These are phyloP conservation scores for Podila clonocystis DNA, from an alignment of 192 early-diverging fungal genomes.

Conservation along the genomic window DNA sequence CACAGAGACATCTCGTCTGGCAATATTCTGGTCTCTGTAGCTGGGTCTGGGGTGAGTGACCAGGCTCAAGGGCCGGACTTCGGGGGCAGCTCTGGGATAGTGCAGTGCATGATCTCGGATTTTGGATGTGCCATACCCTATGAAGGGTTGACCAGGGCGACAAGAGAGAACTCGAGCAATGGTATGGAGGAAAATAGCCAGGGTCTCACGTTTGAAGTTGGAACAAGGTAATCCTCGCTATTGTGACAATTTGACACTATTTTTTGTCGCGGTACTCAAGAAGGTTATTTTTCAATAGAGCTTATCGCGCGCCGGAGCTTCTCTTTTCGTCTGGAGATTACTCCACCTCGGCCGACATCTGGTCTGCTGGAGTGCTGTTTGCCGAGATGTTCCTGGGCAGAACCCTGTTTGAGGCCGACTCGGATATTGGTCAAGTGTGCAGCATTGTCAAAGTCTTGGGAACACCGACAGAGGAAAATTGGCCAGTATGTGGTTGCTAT, in stretches of 20 bases:
- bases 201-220: conserved; percentile 46
- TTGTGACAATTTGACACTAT: too few species aligned
- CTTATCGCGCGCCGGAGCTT: conserved; percentile 61
- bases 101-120: conserved; percentile 45
- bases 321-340: conserved; percentile 54
- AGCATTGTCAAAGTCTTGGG: conserved; percentile 56
- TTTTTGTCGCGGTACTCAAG: background rate
- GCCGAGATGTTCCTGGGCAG: conserved; percentile 54
- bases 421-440: conserved; percentile 59
- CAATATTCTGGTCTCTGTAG: conserved; percentile 32
- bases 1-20: conserved; percentile 40
- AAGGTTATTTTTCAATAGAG: too few species aligned
- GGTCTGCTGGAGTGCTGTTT: conserved; percentile 60
- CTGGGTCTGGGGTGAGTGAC: background rate
- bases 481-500: conserved; percentile 36
- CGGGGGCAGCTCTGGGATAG: background rate
- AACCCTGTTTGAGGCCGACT: conserved; percentile 53
- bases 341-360: conserved; percentile 57
- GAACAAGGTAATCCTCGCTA: conserved; percentile 50
- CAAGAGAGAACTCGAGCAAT: background rate
- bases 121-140: conserved; percentile 37
- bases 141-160: background rate
- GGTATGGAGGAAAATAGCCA: background rate
- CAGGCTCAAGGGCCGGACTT: background rate
- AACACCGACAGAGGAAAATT: conserved; percentile 50